Evolutionary conservation across 495 filamentous ascomycete genomes (phyloP), one percentile per base, ranked within the genome.

Genomic region (Talaromyces liani): DNA sequence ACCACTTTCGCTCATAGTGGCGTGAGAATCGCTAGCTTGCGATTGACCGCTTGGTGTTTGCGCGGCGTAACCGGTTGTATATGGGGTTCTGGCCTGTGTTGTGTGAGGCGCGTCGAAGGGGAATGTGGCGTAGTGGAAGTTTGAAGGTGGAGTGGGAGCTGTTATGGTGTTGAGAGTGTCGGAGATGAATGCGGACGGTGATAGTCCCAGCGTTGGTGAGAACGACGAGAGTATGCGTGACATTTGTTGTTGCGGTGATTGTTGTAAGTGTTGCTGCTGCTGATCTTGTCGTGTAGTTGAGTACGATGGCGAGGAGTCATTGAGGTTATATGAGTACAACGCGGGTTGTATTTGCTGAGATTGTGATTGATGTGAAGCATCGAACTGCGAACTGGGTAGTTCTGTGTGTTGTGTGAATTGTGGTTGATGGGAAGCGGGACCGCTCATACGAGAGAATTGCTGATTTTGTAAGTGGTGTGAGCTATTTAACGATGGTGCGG

Each of bases 121-220:
- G 64, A 79, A 80, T 4, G 72, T 79, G 3, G 78, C 76, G 65
- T 79, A 79, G 64, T 79, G 75, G 1, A 75, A 71, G 39, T 77
- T 75, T 24, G 71, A 66, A 1, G 75, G 70, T 36, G 75, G 73
- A 22, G 75, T 73, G 39, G 75, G 72, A 18, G 69, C 70, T 59
- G 75, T 70, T 14, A 73, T 64, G 3, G 64, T 54, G 20, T 29
- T 31, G 24, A 61, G 60, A 5, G 65, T 25, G 27, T 77, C 72
- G 7, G 72, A 53, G 25, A 74, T 67, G 60, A 75, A 75, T 10
- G 68, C 29, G 1, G 74, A 64, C 4, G 75, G 75, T 2, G 76
- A 76, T 45, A 71, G 68, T 27, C 66, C 70, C 33, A 73, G 72
- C 14, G 67, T 68, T 8, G 69, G 66, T 20, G 73, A 74, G n/a